These are phyloP conservation scores for Botryotinia globosa DNA, from an alignment of 2,329 filamentous ascomycete genomes.

Conservation along the genomic window DNA sequence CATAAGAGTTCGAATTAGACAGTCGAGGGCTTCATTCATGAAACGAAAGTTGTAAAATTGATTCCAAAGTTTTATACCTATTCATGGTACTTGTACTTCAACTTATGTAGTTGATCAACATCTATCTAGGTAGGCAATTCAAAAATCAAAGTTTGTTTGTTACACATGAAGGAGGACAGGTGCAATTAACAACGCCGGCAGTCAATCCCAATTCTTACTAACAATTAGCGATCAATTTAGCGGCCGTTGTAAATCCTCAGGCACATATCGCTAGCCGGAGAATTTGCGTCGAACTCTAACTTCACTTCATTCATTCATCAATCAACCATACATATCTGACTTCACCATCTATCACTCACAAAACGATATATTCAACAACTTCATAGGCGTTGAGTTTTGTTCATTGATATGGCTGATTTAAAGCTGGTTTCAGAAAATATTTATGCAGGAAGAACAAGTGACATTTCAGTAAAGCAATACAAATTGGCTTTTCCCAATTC, in stretches of 20 bases:
- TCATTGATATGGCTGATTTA: background rate
- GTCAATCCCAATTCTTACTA: background rate
- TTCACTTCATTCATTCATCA: background rate
- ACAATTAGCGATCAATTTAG: background rate
- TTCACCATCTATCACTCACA: background rate
- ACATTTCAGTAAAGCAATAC: too few relatives aligned
- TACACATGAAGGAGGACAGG: background rate
- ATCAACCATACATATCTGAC: background rate
- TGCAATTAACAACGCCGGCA: background rate
- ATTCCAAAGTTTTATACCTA: too few relatives aligned
- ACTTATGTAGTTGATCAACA: too few relatives aligned
- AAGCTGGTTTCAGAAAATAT: too few relatives aligned
- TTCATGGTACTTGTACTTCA: too few relatives aligned
- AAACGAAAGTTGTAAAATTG: too few relatives aligned
- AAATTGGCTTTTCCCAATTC: too few relatives aligned
- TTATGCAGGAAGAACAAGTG: too few relatives aligned
- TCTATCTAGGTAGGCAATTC: too few relatives aligned
- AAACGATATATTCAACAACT: background rate
- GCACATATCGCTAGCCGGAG: background rate
- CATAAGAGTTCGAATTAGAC: too few relatives aligned
- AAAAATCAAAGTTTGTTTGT: too few relatives aligned
- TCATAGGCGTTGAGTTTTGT: background rate
- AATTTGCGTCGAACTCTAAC: background rate
- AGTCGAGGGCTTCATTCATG: too few relatives aligned
- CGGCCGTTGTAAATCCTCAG: background rate